phyloP scores from a whole-genome alignment of 176 grass and related monocot genomes.

The Saccharum spontaneum region DNA sequence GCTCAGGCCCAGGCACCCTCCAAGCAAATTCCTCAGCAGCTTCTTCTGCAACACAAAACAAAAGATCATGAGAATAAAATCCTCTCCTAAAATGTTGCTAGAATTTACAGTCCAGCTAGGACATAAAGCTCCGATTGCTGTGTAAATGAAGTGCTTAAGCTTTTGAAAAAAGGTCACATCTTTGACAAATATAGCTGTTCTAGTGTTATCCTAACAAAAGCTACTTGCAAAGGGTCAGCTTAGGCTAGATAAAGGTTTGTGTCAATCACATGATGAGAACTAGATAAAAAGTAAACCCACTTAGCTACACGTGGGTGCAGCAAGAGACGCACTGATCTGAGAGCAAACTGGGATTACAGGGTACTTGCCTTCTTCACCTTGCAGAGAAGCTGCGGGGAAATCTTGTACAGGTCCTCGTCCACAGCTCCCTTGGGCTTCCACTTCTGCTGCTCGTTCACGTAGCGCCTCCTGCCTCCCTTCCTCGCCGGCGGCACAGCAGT shows the following conservation, averaged over 20 bases:
- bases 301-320: conserved; percentile 17
- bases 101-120: background rate
- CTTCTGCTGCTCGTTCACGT: conserved; percentile 42
- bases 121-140: conserved; percentile 11
- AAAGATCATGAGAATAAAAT: background rate
- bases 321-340: conserved; percentile 20
- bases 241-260: conserved; percentile 36
- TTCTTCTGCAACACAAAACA: conserved; percentile 77
- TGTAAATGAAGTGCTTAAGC: conserved; percentile 5
- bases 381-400: conserved; percentile 70
- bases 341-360: background rate
- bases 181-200: conserved; percentile 3
- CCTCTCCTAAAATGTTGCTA: background rate
- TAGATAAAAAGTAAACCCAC: conserved; percentile 37
- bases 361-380: conserved; percentile 68
- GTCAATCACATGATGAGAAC: conserved; percentile 46
- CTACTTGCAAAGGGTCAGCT: conserved; percentile 35
- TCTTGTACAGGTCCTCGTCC: conserved; percentile 93
- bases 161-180: conserved; percentile 29
- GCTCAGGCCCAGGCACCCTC: conserved; percentile 70
- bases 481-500: conserved; percentile 19
- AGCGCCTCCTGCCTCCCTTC: conserved; percentile 45
- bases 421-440: conserved; percentile 57
- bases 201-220: conserved; percentile 33
- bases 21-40: conserved; percentile 63